Percentiles rank a stretch among this genome's conserved stretches.
Conservation (phyloP, 1,284 basidiomycete genomes). For the Sanghuangporus baumii region DNA sequence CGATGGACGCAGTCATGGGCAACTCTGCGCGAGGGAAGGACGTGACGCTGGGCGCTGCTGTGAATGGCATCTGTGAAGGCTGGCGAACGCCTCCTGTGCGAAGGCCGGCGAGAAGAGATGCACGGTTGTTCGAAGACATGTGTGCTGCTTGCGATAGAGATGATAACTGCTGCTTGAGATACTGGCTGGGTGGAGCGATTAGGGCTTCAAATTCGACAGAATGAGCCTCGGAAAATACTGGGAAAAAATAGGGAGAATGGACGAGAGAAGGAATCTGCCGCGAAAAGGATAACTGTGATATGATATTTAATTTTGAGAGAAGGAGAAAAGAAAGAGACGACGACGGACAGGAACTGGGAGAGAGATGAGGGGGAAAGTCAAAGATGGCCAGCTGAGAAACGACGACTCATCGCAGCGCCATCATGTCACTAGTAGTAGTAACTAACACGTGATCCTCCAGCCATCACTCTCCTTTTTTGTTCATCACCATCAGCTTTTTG, state of each 20-base stretch:
- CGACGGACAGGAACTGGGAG: conserved; percentile 27
- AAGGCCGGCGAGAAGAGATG: conserved; percentile 77
- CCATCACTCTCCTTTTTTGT: neutral
- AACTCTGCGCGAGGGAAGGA: conserved; percentile 52
- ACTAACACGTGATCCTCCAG: neutral
- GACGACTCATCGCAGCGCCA: neutral
- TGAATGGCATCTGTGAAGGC: conserved; percentile 57
- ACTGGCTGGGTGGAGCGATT: conserved; percentile 25
- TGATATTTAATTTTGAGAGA: conserved; percentile 18
- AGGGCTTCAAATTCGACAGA: conserved; percentile 13
- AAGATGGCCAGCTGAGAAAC: conserved; percentile 1
- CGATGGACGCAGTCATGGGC: conserved; percentile 66
- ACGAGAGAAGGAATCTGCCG: neutral
- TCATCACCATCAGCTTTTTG: neutral
- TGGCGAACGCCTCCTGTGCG: conserved; percentile 78
- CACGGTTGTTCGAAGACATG: conserved; percentile 57
- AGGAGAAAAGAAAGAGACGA: conserved; percentile 18
- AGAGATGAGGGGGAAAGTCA: conserved; percentile 11
- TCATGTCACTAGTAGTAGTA: neutral
- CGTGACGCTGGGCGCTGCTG: conserved; percentile 55
- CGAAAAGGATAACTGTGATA: conserved; percentile 22
- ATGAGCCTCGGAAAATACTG: conserved; percentile 7
- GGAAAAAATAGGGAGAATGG: conserved; percentile 20
- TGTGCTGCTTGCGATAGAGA: conserved; percentile 33
- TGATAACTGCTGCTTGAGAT: conserved; percentile 27